Base-by-base conservation (phyloP, 2,329 filamentous ascomycete species). In the Botrytis galanthina region DNA sequence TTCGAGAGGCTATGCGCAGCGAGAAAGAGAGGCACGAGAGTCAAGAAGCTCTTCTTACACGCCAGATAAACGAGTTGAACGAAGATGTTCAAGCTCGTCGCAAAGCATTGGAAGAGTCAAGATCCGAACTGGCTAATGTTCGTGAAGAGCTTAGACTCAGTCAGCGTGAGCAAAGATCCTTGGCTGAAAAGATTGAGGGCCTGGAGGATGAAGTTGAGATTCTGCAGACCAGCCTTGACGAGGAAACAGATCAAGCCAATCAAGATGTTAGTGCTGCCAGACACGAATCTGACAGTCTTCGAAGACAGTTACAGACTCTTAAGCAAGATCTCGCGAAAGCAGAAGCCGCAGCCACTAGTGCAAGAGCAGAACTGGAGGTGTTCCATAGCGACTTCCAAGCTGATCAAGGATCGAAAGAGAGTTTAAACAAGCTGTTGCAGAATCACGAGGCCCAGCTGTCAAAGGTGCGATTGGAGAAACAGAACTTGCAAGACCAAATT, bases 181-280 rank as follows among this genome's bases (percentile, higher is more conserved):
- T 93, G 74, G 84, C 85, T 67, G 90, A 92, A 76, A 93, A 90
- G 80, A 84, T 90, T 2, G 88, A 92, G 73, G 86, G 87, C 12
- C 81, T 95, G 32, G 91, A 95, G 79, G 92, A 94, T 76, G 92
- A 94, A 80, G 86, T 94, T n/a, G 90, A 93, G 71, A 88, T 93
- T 42, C 83, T 95, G 22, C 91, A 94, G 80, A 81, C 80, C n/a
- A 81, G 80, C 42, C 73, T 83, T 20, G 82, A 83, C 68, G 90
- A 92, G 68, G 90, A 92, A 80, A 87, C 87, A 61, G 88, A 91
- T 76, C 87, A 88, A 74, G 86, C 87, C 9, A 87, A 84, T 26
- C 82, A 84, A 57, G 85, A 86, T 62, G 79, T 87, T 16, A 79
- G 82, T 69, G 81, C 82, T 62, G 82, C 84, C 22, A 84, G 84